phyloP scores from a whole-genome alignment of 2,329 filamentous ascomycete species.

The Fusarium napiforme region DNA sequence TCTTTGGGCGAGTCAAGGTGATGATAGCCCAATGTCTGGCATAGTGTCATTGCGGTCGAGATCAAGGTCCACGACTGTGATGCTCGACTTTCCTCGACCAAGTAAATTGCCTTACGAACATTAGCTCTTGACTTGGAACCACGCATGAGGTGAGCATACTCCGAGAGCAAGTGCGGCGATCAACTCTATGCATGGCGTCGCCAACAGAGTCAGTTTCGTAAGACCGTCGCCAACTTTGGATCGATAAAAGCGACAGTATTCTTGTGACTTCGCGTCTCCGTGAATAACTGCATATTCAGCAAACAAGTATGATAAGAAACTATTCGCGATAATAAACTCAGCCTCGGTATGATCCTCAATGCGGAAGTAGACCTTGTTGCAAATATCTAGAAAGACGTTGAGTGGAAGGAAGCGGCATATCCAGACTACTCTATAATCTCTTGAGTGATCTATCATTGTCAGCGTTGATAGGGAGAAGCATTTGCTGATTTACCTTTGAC shows the following conservation, averaged over 20 bases:
- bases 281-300: constrained; percentile 45
- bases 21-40: constrained; percentile 50
- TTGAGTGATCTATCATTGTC: constrained; percentile 37
- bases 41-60: constrained; percentile 49
- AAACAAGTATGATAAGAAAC: constrained; percentile 51
- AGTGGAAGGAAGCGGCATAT: constrained; percentile 49
- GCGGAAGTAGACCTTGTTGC: constrained; percentile 51
- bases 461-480: not conserved
- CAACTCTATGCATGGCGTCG: constrained; percentile 47
- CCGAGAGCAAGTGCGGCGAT: constrained; percentile 50
- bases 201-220: constrained; percentile 45
- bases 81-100: constrained; percentile 49
- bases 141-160: constrained; percentile 29
- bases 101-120: constrained; percentile 43
- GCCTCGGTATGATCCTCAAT: constrained; percentile 47
- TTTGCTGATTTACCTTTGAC: constrained; percentile 41
- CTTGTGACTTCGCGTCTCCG: constrained; percentile 35
- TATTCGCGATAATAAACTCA: constrained; percentile 51
- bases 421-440: constrained; percentile 44
- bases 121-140: fast-evolving
- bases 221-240: constrained; percentile 44
- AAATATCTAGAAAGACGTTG: constrained; percentile 46
- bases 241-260: constrained; percentile 42
- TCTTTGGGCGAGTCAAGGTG: not conserved
- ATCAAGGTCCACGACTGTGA: constrained; percentile 51